Base-by-base conservation (phyloP, 2,329 filamentous ascomycete genomes). In the Xylariales sp. region DNA sequence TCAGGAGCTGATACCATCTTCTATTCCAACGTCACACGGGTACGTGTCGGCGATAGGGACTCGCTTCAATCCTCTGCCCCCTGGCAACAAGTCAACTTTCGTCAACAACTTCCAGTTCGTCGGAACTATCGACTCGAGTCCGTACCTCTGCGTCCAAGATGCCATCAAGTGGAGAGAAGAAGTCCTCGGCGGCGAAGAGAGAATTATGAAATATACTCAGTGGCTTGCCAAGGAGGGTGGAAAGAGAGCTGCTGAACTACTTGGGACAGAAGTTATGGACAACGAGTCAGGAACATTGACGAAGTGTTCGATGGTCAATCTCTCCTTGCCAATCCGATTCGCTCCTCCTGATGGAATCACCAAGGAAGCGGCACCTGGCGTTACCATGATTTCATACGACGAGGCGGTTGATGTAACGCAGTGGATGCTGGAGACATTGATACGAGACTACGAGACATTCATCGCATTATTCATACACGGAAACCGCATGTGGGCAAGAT, bases 1-100 rank as follows among this genome's bases (percentile, higher is more conserved):
- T 60, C 91, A 96, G 60, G 66, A 70, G 36, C 62, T 94, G 31
- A 79, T 96, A 31, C 76, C 80, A 11, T 82, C 82, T 2, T 83
- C 87, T 0, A 61, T 94, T 21, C 86, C 88, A 0, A 95, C 88
- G 0, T 88, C 83, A 28, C 86, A 90, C 59, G 86, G 88, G 0
- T 95, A 87, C 60, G 56, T 76, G 1, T 72, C 86, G 0, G 56
- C 53, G 19, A 42, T 45, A 3, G 45, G 46, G 3, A 56, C 51
- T 10, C 55, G 64, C 7, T 53, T 50, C 24, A 64, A 64, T 22
- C 68, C 71, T n/a, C 55, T 75, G 21, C 71, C 69, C 9, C 58
- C 58, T 24, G 62, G 48, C 41, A 33, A 44, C 5, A 82, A 83
- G 52, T 73, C 74, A 7, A 56, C 61, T 1, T 95, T 86, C 48